Evolutionary conservation across 164 flowering plant genomes (phyloP), one percentile per base, ranked within the genome.

Genomic region (Nymphaea colorata): DNA sequence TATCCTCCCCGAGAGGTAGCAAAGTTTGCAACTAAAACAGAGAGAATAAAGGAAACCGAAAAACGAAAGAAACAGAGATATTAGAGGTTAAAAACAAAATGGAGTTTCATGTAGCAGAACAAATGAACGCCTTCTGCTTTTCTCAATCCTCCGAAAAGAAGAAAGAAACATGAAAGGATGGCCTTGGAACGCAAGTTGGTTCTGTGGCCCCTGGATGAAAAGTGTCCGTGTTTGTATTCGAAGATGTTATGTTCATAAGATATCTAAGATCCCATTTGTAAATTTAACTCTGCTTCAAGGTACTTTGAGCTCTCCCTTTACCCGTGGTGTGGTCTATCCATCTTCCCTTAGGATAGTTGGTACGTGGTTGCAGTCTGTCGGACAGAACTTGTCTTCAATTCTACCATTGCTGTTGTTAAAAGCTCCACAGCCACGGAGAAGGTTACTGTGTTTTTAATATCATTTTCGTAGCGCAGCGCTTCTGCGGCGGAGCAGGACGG

Each of bases 1-100:
- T 61, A 12, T 11, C 12, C 42, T 61, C 64, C 42, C 64, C 64
- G 7, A 41, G 42, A 61, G 64, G 64, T 17, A 61, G 64, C 64
- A 61, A 61, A 61, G 64, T 61, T 17, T 61, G 64, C 64, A 17
- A 61, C 64, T 61, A 61, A 41, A 41, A 7, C 36, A 41, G 64
- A 61, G 64, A 8, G 59, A 6, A 61, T 17, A 61, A 61, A 61
- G 42, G 25, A 61, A 55, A 55, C 10, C 1, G 0, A 1, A 8
- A 8, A 55, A 55, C 12, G 59, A 2, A 55, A 55, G 16, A 55
- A 55, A 55, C 16, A 0, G 59, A 8, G 10, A 55, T 55, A 8
- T 55, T 55, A 55, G 59, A 55, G 36, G 36, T 25, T 25, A 25
- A 25, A 25, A 25, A 25, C 36, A 25, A 25, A 25, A 25, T 25